phyloP scores from a whole-genome alignment of 179 eudicot species.

The Nepenthes alata region DNA sequence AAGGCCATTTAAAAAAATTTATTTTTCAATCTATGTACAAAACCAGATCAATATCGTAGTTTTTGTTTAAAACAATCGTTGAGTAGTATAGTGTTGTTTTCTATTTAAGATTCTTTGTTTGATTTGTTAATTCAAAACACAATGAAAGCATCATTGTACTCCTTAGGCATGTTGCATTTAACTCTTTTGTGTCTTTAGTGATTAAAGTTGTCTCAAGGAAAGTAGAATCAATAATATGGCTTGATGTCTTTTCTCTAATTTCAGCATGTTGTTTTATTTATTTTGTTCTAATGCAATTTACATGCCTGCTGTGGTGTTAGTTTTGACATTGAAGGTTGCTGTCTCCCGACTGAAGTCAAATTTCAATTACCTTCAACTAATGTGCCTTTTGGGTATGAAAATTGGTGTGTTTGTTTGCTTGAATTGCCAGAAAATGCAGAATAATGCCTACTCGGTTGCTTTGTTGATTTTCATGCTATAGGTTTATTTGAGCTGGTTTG shows the following conservation, averaged over 20 bases:
- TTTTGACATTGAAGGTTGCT: background rate
- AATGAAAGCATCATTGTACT: background rate
- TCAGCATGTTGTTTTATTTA: background rate
- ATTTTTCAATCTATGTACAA: no score
- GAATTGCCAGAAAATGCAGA: background rate
- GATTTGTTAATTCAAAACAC: background rate
- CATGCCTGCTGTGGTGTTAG: constrained; percentile 1
- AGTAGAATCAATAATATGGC: background rate
- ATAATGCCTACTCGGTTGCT: no score
- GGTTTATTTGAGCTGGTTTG: constrained; percentile 40
- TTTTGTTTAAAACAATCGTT: background rate
- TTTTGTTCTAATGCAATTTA: background rate
- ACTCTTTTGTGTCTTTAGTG: background rate
- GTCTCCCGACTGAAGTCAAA: constrained; percentile 22
- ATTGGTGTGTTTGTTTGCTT: constrained; percentile 1
- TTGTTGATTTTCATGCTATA: constrained; percentile 9
- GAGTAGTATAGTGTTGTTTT: background rate
- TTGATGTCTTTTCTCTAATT: background rate
- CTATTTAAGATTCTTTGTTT: background rate
- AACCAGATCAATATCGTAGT: no score
- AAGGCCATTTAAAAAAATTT: no score
- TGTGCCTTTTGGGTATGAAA: constrained; percentile 39
- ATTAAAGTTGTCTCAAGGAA: background rate
- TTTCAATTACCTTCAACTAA: constrained; percentile 30
- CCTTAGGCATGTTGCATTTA: background rate